These are phyloP conservation scores for Malus sieversii DNA, from an alignment of 306 rosid species.

Conservation along the genomic window DNA sequence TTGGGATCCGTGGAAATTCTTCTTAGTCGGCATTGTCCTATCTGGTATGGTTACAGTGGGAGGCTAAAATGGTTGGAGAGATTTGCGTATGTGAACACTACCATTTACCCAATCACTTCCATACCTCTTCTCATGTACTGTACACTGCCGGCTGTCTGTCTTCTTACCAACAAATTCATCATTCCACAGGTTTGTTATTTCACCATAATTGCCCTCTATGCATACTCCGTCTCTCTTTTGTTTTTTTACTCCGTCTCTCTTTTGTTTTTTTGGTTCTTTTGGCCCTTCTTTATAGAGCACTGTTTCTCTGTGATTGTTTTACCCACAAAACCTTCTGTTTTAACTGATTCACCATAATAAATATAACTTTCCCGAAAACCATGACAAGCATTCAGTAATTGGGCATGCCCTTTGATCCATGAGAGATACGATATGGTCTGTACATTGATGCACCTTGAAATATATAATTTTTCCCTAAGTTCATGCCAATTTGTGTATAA, in stretches of 20 bases:
- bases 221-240: too few species aligned
- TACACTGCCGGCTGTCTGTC: slow-evolving; percentile 93
- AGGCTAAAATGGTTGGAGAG: slow-evolving; percentile 94
- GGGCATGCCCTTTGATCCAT: too few species aligned
- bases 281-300: background rate
- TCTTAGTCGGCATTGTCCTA: slow-evolving; percentile 85
- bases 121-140: slow-evolving; percentile 90
- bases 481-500: background rate
- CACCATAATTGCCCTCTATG: background rate
- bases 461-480: background rate
- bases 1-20: slow-evolving; percentile 96
- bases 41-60: slow-evolving; percentile 95
- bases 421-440: background rate
- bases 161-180: slow-evolving; percentile 92
- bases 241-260: background rate
- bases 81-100: slow-evolving; percentile 90
- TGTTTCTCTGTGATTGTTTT: background rate
- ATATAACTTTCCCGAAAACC: background rate
- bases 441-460: background rate
- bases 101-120: slow-evolving; percentile 87
- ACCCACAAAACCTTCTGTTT: background rate
- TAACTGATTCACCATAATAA: background rate
- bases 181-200: slow-evolving; percentile 79
- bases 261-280: background rate
- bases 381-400: background rate